A percentile compares a stretch with the other conserved stretches of the same genome.
Evolutionary conservation across 352 stramenopile genomes (phyloP).

Genomic region (Aphanomyces stellatus): DNA sequence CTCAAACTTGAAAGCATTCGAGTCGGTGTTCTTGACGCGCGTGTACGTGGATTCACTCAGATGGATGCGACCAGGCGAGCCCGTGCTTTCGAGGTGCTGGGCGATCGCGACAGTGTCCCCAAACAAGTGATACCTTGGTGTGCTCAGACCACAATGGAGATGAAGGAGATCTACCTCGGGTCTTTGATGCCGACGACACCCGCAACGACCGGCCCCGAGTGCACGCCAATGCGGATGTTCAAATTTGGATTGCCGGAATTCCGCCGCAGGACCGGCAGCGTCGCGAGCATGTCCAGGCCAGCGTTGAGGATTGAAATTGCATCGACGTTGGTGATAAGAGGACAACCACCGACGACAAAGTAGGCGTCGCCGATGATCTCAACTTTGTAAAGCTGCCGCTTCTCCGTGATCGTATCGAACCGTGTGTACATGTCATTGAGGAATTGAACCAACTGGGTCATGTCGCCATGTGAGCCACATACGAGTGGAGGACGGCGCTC

Average conservation of each 20-base stretch:
- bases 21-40: constrained; percentile 66
- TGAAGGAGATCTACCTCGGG: constrained; percentile 9
- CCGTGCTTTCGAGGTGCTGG: constrained; percentile 71
- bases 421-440: constrained; percentile 16
- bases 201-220: constrained; percentile 24
- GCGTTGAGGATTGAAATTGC: constrained; percentile 18
- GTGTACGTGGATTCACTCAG: constrained; percentile 75
- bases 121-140: constrained; percentile 26
- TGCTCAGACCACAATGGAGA: too few relatives aligned
- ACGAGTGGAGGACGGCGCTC: neutral
- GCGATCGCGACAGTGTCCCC: constrained; percentile 42
- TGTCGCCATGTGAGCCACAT: neutral
- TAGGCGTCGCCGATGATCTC: constrained; percentile 22
- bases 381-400: constrained; percentile 18
- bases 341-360: constrained; percentile 35
- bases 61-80: constrained; percentile 65
- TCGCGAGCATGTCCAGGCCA: constrained; percentile 27
- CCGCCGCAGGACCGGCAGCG: constrained; percentile 9
- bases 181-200: constrained; percentile 30
- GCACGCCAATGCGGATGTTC: constrained; percentile 26
- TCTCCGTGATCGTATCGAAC: constrained; percentile 16
- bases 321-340: constrained; percentile 21
- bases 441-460: constrained; percentile 16
- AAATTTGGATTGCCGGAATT: constrained; percentile 21
- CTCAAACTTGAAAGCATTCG: constrained; percentile 74